Base-by-base conservation (phyloP, 2,329 filamentous ascomycete species). In the Pseudogymnoascus sp. region DNA sequence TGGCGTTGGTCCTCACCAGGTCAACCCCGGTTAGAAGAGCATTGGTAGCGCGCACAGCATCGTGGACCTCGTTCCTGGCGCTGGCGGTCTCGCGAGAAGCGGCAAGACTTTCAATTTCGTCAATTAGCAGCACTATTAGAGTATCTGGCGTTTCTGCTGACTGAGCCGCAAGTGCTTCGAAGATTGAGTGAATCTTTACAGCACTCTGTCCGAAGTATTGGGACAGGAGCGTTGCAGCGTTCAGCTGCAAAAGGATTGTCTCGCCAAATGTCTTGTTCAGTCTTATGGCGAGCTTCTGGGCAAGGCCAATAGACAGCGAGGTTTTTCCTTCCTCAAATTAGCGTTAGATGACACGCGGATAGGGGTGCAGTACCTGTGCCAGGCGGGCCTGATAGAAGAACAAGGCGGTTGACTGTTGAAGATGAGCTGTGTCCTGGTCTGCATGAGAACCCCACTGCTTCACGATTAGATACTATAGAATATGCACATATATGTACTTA, bases 251-350 rank as follows among this genome's bases (percentile, higher is more conserved):
- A 3, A 81, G 69, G 21, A 69, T 73, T 0, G 73, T 72, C 0
- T 69, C 59, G 1, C 71, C 69, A 63, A 76, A 80, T 2, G 61
- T 61, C 2, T 70, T 65, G 1, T 72, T 71, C 1, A 80, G 71
- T 0, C 79, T 73, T 36, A 81, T 79, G 15, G 76, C 74, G 1
- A 80, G 71, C 66, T 79, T 80, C 62, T 81, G 79, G 10, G 94
- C 94, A 27, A 99, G 92, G 12, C 92, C 93, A 81, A 97, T 97
- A 75, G 97, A 92, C 70, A 96, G 78, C 87, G 96, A 93, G 9
- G 91, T 96, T 77, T 96, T 96, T 68, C 45, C 45, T 52, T 12
- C 2, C 3, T 18, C 8, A 10, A 10, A 31, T 52, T 1, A 52
- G 42, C 13, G 12, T 5, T 13, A 25, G 10, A 12, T 45, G 29